phyloP scores from a whole-genome alignment of 164 flowering plant genomes.

The Magnolia sinica region DNA sequence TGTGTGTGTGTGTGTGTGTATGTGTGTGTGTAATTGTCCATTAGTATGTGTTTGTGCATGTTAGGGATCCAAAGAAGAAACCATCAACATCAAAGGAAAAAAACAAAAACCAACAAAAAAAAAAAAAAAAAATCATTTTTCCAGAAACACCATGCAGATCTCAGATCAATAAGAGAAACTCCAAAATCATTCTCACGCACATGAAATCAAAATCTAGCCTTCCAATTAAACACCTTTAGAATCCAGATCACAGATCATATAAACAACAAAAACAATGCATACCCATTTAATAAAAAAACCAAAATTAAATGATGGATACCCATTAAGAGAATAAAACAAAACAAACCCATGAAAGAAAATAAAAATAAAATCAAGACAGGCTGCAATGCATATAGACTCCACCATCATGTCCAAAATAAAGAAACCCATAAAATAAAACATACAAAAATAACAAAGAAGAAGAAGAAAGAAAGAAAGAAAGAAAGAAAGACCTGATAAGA shows the following conservation, averaged over 20 bases:
- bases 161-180: neutral
- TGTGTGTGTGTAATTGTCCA: too few species aligned
- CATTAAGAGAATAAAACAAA: neutral
- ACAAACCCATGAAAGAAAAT: neutral
- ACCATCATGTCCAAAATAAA: neutral
- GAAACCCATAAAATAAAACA: neutral
- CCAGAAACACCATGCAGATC: neutral
- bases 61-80: too few species aligned
- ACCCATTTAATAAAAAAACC: neutral
- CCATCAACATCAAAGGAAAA: too few species aligned
- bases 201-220: neutral
- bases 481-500: conserved; percentile 29
- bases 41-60: too few species aligned
- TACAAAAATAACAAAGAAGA: neutral
- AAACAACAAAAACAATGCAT: neutral
- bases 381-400: neutral
- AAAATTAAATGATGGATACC: neutral
- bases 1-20: too few species aligned
- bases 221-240: neutral
- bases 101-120: too few species aligned
- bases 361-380: neutral
- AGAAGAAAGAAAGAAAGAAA: conserved; percentile 14
- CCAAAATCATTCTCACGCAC: neutral
- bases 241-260: neutral
- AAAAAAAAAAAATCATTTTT: too few species aligned